Evolutionary conservation across 1,139 yeast species (phyloP).

Genomic region (Pichia sp.): DNA sequence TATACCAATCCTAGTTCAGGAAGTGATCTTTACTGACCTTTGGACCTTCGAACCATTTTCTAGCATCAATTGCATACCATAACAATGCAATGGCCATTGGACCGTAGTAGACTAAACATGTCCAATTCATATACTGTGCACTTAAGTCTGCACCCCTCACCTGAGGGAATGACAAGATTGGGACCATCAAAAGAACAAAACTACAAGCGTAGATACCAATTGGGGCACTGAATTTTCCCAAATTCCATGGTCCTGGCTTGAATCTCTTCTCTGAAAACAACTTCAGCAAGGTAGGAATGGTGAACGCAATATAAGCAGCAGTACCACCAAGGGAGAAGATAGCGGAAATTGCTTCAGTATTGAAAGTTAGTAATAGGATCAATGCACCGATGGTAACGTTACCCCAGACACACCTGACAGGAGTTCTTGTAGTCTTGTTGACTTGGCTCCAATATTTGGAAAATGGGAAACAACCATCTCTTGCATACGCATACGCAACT

Average conservation of each 20-base stretch:
- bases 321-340: slow-evolving; percentile 76
- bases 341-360: slow-evolving; percentile 66
- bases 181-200: slow-evolving; percentile 59
- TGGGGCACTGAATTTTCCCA: slow-evolving; percentile 52
- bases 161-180: slow-evolving; percentile 64
- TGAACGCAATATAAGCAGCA: slow-evolving; percentile 65
- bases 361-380: slow-evolving; percentile 60
- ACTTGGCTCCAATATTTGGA: slow-evolving; percentile 55
- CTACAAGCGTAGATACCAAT: slow-evolving; percentile 41
- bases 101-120: slow-evolving; percentile 65
- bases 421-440: slow-evolving; percentile 53
- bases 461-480: slow-evolving; percentile 67
- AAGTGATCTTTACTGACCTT: slow-evolving; percentile 47
- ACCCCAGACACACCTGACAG: slow-evolving; percentile 66
- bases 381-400: slow-evolving; percentile 57
- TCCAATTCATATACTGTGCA: slow-evolving; percentile 63
- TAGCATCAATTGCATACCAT: slow-evolving; percentile 58
- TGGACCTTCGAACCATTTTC: slow-evolving; percentile 65
- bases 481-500: slow-evolving; percentile 63
- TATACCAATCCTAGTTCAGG: not conserved
- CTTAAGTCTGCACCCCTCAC: slow-evolving; percentile 45
- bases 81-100: slow-evolving; percentile 50
- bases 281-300: slow-evolving; percentile 60
- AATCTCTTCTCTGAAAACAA: slow-evolving; percentile 53
- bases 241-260: slow-evolving; percentile 66